phyloP scores from a whole-genome alignment of 2,329 filamentous ascomycete genomes.

The Fusarium decemcellulare region DNA sequence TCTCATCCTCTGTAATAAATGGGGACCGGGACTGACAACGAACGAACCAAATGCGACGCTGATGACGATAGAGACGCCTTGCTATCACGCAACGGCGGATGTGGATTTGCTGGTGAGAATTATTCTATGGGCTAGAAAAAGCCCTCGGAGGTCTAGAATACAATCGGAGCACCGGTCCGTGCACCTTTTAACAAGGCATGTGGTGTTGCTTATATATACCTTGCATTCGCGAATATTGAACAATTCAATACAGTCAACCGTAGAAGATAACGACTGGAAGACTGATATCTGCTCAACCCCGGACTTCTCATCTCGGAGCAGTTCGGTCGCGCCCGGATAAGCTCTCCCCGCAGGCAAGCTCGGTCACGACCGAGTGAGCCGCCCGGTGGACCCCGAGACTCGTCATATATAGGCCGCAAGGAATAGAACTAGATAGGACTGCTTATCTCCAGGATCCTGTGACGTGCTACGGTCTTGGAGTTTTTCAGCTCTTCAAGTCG shows the following conservation, averaged over 20 bases:
- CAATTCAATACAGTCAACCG: no score
- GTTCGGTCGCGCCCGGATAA: background rate
- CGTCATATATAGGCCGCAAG: background rate
- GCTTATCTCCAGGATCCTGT: no score
- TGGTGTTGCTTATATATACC: no score
- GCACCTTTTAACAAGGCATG: no score
- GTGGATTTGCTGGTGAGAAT: background rate
- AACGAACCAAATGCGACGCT: background rate
- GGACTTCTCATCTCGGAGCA: background rate
- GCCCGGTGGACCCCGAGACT: background rate
- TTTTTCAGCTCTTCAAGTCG: background rate
- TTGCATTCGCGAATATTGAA: no score
- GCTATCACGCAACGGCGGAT: constrained; percentile 4
- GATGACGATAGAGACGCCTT: constrained; percentile 5
- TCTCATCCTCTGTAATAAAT: background rate
- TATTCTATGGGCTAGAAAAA: background rate
- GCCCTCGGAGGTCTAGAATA: no score
- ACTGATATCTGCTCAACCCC: no score
- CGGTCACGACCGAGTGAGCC: constrained; percentile 2
- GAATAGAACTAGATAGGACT: no score
- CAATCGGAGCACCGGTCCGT: no score
- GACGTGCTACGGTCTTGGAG: no score
- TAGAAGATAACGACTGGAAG: no score
- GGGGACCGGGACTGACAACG: background rate
- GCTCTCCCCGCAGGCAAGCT: background rate